Evolutionary conservation across 1,284 basidiomycete species (phyloP), one percentile per base, ranked within the genome.

Genomic region (Sporisorium exsertum): DNA sequence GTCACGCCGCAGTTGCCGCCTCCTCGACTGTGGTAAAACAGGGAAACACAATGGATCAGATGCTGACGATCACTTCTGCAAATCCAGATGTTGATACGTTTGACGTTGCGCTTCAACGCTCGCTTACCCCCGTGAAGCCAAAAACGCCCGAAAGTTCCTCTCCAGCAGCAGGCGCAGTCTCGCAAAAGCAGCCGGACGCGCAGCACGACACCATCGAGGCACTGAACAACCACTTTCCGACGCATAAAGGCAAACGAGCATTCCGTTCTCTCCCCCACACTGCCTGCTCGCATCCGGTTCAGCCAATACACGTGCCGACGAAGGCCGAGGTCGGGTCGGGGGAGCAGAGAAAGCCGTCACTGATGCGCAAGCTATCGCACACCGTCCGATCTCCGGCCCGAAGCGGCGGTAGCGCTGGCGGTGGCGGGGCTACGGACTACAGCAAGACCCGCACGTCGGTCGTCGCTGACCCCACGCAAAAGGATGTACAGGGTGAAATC

Each of bases 371-470:
- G 20, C 29, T 57, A 7, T 57, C 55, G 16, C 37, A 13, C 40
- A 45, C 40, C 24, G 13, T 43, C 0, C 53, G 42, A 2, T 12
- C 47, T n/a, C 47, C 27, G 9, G 8, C 27, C 1, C 12, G 29
- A 40, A 51, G 29, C 29, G 29, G 29, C 5, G 10, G 5, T 32
- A 5, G 5, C 29, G 10, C 29, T 1, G 29, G 7, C 4, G n/a
- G 22, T 16, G 33, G 54, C 12, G 54, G 13, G 6, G 24, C 27
- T 10, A 57, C 55, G 22, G 55, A 57, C 43, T 57, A 57, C 55
- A 26, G 29, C 55, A 55, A 45, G 29, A 24, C 12, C 5, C 40
- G 40, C 40, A 43, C n/a, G n/a, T 43, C 40, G n/a, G n/a, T 43
- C 40, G 18, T n/a, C n/a, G n/a, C 20, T 15, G 1, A n/a, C n/a